Evolutionary conservation across 371 early-diverging fungal genomes (phyloP).

Genomic region (Rhizomucor miehei): DNA sequence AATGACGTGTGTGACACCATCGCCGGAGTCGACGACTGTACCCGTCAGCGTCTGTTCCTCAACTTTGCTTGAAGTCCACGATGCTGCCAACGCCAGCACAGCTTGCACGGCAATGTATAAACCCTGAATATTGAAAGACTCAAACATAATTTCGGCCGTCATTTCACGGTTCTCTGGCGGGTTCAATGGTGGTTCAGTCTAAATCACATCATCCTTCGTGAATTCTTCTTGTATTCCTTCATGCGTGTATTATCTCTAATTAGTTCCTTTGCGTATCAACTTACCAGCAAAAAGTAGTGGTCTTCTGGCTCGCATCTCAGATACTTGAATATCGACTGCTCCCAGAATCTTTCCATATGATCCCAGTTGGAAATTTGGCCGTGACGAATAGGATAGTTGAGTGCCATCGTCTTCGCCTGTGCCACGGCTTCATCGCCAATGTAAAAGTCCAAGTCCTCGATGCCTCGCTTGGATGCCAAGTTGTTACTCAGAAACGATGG

Average conservation of each 20-base stretch:
- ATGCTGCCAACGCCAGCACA: constrained; percentile 87
- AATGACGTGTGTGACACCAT: constrained; percentile 96
- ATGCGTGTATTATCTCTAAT: background rate
- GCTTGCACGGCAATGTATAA: constrained; percentile 94
- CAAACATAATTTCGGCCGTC: constrained; percentile 93
- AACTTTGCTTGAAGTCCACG: constrained; percentile 82
- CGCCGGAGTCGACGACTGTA: constrained; percentile 88
- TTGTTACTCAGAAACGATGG: constrained; percentile 64
- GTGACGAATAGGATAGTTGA: constrained; percentile 86
- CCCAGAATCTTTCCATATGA: constrained; percentile 94
- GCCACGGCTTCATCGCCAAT: constrained; percentile 96
- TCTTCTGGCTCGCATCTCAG: constrained; percentile 98
- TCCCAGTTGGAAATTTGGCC: constrained; percentile 94
- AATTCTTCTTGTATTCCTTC: background rate
- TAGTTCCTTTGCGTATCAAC: background rate
- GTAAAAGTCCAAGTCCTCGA: constrained; percentile 95
- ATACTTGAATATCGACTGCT: constrained; percentile 96
- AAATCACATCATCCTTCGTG: background rate
- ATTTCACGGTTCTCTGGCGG: constrained; percentile 92
- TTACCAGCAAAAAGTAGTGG: constrained; percentile 87
- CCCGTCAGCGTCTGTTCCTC: constrained; percentile 88
- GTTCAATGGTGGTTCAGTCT: constrained; percentile 92
- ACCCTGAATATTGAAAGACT: constrained; percentile 87
- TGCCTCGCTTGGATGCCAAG: constrained; percentile 93
- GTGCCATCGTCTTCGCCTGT: constrained; percentile 82